Base-by-base conservation (phyloP, 2,329 filamentous ascomycete genomes). In the Aspergillus hiratsukae region DNA sequence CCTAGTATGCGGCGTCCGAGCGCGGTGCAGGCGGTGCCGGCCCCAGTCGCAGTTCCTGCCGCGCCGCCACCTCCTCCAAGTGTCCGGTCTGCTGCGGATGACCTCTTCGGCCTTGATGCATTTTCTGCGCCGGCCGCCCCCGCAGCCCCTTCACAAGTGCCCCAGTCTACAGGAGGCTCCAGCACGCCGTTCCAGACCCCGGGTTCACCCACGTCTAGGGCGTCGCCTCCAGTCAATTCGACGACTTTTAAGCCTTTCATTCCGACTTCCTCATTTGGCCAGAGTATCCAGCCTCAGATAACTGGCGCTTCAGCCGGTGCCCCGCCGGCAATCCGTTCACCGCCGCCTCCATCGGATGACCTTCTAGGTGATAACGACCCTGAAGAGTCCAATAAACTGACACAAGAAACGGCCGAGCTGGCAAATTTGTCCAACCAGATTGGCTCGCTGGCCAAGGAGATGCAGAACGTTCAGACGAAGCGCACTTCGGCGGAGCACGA, bases 361-460 rank as follows among this genome's bases (percentile, higher is more conserved):
- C 81, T 97, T 7, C 81, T 99, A n/a, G 90, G 90, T 17, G 92
- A 97, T 65, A 88, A 87, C 62, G 93, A 97, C 62, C 88, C 89
- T 1, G 91, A 96, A 67, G 86, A 92, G 54, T 93, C 87, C 75
- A 94, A 89, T 73, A 95, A 89, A 71, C 79, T 97, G 27, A 94
- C 89, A 0, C 88, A 87, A 61, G 94, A 99, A 69, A 94, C 92
- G 2, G 88, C 89, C 0, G 94, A 99, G 72, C 81, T 99, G 56
- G 94, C 92, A 52, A 97, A 99, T 70, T 81, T 99, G 64, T 97
- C 93, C 0, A 97, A 96, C 72, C 94, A 97, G 73, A 91, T 99
- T 61, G 87, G 91, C 31, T 93, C 89, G 2, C 77, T 99, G 54
- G 89, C 92, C 0, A 95, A 88, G 69, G 91, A 99, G 76, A 96